Conservation (phyloP, 1,284 basidiomycete genomes). For the Moesziomyces parantarcticus region DNA sequence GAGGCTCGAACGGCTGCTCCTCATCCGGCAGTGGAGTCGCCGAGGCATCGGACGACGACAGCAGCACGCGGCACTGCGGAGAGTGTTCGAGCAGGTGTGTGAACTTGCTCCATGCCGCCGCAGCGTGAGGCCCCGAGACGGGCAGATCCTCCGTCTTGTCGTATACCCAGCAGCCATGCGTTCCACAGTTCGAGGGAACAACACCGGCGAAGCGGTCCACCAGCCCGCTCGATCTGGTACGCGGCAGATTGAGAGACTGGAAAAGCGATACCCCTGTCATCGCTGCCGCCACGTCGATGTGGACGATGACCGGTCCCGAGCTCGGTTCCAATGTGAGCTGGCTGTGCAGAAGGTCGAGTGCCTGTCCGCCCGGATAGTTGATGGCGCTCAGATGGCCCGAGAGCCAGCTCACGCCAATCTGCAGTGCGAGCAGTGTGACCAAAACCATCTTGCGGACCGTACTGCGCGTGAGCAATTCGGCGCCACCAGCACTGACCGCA, state of each 20-base stretch:
- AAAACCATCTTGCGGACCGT: constrained; percentile 7
- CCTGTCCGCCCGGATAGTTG: constrained; percentile 92
- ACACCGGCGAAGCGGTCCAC: constrained; percentile 6
- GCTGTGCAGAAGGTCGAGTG: constrained; percentile 76
- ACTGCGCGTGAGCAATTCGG: constrained; percentile 70
- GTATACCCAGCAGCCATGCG: constrained; percentile 40
- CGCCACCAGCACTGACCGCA: constrained; percentile 78
- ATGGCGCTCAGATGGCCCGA: constrained; percentile 74
- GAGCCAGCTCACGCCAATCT: constrained; percentile 37
- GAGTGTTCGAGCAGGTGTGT: constrained; percentile 49
- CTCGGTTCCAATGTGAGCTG: constrained; percentile 5
- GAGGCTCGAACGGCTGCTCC: constrained; percentile 34
- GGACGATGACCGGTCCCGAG: constrained; percentile 59
- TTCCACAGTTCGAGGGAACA: constrained; percentile 6
- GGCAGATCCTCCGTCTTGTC: constrained; percentile 60
- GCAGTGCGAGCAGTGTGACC: constrained; percentile 12
- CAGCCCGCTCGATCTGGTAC: constrained; percentile 2
- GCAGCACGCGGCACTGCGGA: constrained; percentile 24
- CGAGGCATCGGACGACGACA: background rate
- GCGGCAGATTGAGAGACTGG: constrained; percentile 74
- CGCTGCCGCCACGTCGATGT: constrained; percentile 83
- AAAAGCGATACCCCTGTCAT: constrained; percentile 93
- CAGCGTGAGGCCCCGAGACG: constrained; percentile 6
- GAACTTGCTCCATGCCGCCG: constrained; percentile 26
- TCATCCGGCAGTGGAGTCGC: background rate